Evolutionary conservation across 257 asterid species (phyloP).

Genomic region (Nicotiana obtusifolia): DNA sequence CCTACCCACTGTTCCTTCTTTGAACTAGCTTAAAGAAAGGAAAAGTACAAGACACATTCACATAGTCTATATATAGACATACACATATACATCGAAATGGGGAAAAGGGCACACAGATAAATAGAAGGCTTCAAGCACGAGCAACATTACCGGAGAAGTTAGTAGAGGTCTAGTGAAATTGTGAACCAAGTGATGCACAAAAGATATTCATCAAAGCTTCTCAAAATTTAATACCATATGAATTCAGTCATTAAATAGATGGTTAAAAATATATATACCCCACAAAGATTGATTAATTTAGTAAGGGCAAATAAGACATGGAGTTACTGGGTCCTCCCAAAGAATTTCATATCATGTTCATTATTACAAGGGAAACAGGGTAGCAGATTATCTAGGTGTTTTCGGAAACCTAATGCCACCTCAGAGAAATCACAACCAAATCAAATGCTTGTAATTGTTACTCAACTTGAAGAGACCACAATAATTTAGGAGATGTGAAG

Average conservation of each 20-base stretch:
- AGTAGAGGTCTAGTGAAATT: background rate
- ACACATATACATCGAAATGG: background rate
- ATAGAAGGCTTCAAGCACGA: background rate
- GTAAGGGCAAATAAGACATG: background rate
- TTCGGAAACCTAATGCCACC: background rate
- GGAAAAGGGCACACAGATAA: background rate
- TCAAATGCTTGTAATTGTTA: background rate
- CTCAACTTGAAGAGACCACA: background rate
- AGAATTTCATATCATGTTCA: background rate
- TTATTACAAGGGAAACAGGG: background rate
- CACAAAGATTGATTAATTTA: background rate
- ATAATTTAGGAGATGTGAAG: background rate
- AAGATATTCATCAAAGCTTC: background rate
- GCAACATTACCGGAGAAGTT: background rate
- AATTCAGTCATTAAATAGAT: background rate
- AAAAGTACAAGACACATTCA: background rate
- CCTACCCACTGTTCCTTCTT: background rate
- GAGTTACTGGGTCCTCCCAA: background rate
- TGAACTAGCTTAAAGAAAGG: background rate
- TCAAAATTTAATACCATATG: background rate
- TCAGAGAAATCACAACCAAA: background rate
- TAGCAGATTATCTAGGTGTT: background rate
- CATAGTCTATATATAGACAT: background rate
- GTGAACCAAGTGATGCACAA: background rate
- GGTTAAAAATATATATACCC: background rate